A percentile compares a stretch with the other conserved stretches of the same genome.
Conservation (phyloP, 106 monocot genomes). For the Alisma plantagoaquatica region DNA sequence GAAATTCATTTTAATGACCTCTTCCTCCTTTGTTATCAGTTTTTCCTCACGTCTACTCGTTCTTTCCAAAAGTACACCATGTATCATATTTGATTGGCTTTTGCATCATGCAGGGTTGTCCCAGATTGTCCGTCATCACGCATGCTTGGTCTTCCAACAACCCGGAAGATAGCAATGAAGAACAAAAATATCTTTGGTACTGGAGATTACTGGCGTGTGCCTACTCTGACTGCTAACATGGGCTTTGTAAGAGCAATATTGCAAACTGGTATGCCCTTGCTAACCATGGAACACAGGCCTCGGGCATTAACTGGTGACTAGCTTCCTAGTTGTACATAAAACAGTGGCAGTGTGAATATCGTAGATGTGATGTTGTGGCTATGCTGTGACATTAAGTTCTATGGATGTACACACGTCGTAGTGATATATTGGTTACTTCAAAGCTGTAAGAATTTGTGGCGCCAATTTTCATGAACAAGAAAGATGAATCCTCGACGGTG, state of each 20-base stretch:
- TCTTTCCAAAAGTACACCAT: no score
- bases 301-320: constrained; percentile 74
- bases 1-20: no score
- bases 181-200: constrained; percentile 91
- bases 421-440: no score
- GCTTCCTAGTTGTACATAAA: not conserved
- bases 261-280: constrained; percentile 81
- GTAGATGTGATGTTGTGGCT: no score
- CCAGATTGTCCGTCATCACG: constrained; percentile 59
- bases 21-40: no score
- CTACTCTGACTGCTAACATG: constrained; percentile 86
- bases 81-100: constrained; percentile 9
- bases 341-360: no score
- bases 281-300: constrained; percentile 72
- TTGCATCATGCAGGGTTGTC: constrained; percentile 42
- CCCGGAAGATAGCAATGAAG: constrained; percentile 69
- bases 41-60: no score
- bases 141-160: constrained; percentile 60
- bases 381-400: no score
- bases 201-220: constrained; percentile 82
- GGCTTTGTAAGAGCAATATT: constrained; percentile 80
- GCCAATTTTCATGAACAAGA: no score
- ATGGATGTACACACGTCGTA: no score
- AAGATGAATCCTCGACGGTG: no score
- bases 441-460: no score